Conservation (phyloP, 306 rosid species). For the Pachyrhizus erosus region DNA sequence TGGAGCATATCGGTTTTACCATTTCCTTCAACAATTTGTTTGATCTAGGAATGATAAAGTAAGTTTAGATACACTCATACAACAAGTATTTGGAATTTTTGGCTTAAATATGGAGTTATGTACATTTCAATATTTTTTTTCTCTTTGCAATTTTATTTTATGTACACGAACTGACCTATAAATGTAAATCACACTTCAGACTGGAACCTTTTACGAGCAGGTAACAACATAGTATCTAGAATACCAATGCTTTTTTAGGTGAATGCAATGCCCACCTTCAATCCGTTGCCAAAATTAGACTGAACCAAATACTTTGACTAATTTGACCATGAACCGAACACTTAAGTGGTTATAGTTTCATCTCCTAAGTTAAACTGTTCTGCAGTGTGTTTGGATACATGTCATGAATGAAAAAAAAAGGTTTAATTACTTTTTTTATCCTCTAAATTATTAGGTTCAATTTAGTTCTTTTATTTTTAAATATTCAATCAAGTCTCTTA, state of each 20-base stretch:
- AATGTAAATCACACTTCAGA: slow-evolving; percentile 10
- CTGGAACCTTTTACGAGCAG: not conserved
- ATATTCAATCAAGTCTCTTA: too few species aligned
- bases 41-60: slow-evolving; percentile 16
- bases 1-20: slow-evolving; percentile 17
- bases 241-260: not conserved
- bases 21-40: slow-evolving; percentile 8
- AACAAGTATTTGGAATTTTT: slow-evolving; percentile 18
- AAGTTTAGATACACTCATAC: not conserved
- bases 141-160: not conserved
- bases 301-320: not conserved
- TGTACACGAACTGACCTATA: slow-evolving; percentile 3
- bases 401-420: too few species aligned
- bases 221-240: not conserved
- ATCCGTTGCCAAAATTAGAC: not conserved
- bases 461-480: too few species aligned
- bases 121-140: not conserved
- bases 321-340: too few species aligned
- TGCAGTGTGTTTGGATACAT: too few species aligned
- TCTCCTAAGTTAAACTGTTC: too few species aligned
- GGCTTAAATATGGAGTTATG: slow-evolving; percentile 13
- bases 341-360: too few species aligned
- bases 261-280: not conserved
- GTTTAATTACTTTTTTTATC: too few species aligned
- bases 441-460: too few species aligned